A percentile compares a stretch with the other conserved stretches of the same genome.
Conservation (phyloP, 139 green algal species). For the Zygnema circumcarinatum region DNA sequence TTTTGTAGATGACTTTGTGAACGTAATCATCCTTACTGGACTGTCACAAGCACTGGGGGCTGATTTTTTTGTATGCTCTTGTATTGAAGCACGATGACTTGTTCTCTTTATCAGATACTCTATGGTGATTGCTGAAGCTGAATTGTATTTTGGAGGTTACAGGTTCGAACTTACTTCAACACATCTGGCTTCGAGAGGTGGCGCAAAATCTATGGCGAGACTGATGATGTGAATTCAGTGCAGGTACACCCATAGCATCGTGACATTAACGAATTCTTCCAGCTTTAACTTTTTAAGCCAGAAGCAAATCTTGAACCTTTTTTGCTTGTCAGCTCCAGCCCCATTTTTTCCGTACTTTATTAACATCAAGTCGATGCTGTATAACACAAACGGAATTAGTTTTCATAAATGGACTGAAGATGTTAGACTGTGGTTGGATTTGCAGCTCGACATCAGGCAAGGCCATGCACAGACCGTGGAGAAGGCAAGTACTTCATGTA, state of each 20-base stretch:
- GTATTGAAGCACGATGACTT: no score
- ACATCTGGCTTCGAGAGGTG: conserved; percentile 91
- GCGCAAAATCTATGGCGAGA: conserved; percentile 98
- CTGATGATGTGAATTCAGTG: conserved; percentile 98
- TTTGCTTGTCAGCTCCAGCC: not conserved
- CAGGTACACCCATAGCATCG: no score
- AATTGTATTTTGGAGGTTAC: no score
- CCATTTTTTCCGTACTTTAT: no score
- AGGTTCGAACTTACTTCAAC: conserved; percentile 96
- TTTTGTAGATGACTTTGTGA: not conserved
- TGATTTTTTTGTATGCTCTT: no score
- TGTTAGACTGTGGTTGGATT: not conserved
- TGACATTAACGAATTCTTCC: conserved; percentile 11
- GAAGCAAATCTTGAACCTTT: not conserved
- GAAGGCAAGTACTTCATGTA: conserved; percentile 89
- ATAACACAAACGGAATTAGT: no score
- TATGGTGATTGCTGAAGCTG: no score
- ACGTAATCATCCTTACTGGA: no score
- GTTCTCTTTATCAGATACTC: no score
- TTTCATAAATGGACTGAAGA: no score
- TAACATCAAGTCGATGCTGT: no score
- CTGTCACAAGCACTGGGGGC: no score
- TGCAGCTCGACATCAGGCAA: conserved; percentile 90
- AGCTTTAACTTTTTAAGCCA: conserved; percentile 8
- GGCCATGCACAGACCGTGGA: conserved; percentile 96